Evolutionary conservation across 805 yeast genomes (phyloP), one percentile per base, ranked within the genome.

Genomic region (Metschnikowia bowlesiae): DNA sequence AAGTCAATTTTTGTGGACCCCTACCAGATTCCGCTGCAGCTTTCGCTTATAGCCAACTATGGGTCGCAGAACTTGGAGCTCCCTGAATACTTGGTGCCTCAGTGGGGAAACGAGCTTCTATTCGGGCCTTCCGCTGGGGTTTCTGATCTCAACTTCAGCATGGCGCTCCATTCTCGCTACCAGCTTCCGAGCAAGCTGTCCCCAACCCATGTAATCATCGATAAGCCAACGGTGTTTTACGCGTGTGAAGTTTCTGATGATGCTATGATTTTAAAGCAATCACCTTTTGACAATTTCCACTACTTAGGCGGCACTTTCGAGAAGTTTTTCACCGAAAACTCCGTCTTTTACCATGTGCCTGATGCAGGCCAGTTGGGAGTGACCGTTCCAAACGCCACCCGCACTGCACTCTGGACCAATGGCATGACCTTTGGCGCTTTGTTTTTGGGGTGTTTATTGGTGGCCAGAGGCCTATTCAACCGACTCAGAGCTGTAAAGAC

Each of bases 31-130:
- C 70, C 73, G 1, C 55, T 54, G 0, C 54, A 52, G 26, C 53
- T 66, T 22, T 47, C 46, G 1, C 53, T 67, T 5, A 53, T 71
- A 9, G 57, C 64, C 11, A 58, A 62, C 26, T 62, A 61, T 46
- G 78, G 78, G 1, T 55, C 63, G 8, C 50, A 54, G 13, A 71
- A 74, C 52, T 58, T 74, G 48, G 78, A 74, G 55, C 59, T 70
- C 10, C 78, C 78, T 0, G 74, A 59, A 39, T 74, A 73, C 53
- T 60, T 63, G 16, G 58, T 71, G 8, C 28, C 49, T 2, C 63
- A 63, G 45, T 73, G 78, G 78, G 78, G 78, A 0, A 68, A 61
- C 50, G 76, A 73, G 50, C 52, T 69, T 4, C 55, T 74, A 33
- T 49, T 71, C 41, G 70, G 68, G 49, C 52, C 69, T 5, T 63